Conservation (phyloP, 2,329 filamentous ascomycete genomes). For the Biscogniauxia mediterranea region DNA sequence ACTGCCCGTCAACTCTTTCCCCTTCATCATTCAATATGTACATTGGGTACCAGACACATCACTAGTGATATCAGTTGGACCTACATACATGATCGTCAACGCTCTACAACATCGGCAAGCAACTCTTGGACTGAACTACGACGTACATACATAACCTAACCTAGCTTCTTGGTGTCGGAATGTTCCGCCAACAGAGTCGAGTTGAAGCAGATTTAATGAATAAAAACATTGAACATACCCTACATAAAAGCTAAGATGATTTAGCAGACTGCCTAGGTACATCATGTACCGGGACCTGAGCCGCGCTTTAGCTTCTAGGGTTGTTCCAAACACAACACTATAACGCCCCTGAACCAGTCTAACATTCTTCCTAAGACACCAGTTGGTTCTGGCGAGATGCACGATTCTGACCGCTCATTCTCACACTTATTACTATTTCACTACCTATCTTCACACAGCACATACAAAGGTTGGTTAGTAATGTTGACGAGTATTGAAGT, state of each 20-base stretch:
- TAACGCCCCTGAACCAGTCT: background rate
- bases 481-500: no score
- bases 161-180: background rate
- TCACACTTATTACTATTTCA: slow-evolving; percentile 2
- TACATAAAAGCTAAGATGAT: background rate
- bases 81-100: no score
- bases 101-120: background rate
- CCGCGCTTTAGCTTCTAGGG: background rate
- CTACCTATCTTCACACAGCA: background rate
- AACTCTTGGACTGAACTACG: background rate
- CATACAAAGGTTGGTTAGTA: no score
- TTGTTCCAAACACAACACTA: background rate
- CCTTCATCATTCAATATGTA: background rate
- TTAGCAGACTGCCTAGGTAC: background rate
- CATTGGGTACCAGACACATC: no score
- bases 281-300: background rate
- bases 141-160: no score
- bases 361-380: background rate
- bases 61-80: no score
- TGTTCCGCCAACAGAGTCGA: background rate
- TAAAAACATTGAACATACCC: no score
- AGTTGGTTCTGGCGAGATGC: background rate
- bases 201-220: background rate
- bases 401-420: slow-evolving; percentile 20
- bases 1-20: background rate